phyloP scores from a whole-genome alignment of 305 asterid genomes.

The Fraxinus greggii region DNA sequence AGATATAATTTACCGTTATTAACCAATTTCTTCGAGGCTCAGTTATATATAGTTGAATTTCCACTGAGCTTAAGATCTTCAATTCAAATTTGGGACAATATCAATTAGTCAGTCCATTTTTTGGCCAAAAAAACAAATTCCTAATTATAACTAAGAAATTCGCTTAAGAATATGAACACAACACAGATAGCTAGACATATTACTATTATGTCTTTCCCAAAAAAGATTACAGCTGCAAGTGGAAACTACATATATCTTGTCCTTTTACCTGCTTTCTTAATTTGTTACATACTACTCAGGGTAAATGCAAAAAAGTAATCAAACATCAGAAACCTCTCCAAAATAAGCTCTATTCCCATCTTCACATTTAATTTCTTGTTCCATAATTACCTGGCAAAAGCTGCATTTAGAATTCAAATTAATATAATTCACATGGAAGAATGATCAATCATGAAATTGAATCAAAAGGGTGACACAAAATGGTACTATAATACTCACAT shows the following conservation, averaged over 20 bases:
- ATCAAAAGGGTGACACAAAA: not conserved
- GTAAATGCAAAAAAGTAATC: not conserved
- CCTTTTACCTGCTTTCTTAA: not conserved
- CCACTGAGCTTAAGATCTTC: not conserved
- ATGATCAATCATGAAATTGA: not conserved
- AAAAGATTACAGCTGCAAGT: not conserved
- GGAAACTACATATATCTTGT: not conserved
- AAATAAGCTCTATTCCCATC: not conserved
- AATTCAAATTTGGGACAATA: not conserved
- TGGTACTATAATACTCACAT: constrained; percentile 34
- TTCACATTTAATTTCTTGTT: not conserved
- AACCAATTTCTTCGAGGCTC: not conserved
- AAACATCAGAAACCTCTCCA: not conserved
- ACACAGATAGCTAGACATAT: not conserved
- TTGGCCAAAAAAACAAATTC: not conserved
- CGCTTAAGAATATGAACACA: not conserved
- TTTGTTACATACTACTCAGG: not conserved
- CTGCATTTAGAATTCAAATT: not conserved
- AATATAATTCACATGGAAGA: not conserved
- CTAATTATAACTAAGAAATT: not conserved
- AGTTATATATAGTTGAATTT: not conserved
- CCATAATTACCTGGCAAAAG: not conserved
- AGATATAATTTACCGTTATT: too few species aligned
- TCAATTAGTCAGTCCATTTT: not conserved
- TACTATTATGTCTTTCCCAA: not conserved